Conservation (phyloP, 805 yeast genomes). For the Isabelozyma heimii region DNA sequence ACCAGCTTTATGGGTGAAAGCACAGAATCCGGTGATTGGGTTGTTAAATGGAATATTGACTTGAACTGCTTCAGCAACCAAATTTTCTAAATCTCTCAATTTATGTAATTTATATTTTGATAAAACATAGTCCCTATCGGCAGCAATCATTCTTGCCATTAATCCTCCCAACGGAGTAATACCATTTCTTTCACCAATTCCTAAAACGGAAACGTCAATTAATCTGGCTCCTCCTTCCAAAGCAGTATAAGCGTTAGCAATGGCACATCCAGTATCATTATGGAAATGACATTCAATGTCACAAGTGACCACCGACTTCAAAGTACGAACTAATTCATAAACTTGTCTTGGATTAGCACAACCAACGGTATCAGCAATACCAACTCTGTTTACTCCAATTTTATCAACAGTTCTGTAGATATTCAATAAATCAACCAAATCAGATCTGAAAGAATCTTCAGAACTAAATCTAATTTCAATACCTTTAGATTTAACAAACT, state of each 20-base stretch:
- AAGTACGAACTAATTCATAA: slow-evolving; percentile 90
- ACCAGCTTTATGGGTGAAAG: slow-evolving; percentile 99
- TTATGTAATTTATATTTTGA: slow-evolving; percentile 94
- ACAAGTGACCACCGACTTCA: slow-evolving; percentile 89
- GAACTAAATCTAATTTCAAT: slow-evolving; percentile 96
- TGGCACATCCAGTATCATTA: slow-evolving; percentile 98
- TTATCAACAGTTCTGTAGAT: slow-evolving; percentile 95
- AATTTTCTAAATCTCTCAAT: slow-evolving; percentile 90
- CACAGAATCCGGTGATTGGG: slow-evolving; percentile 99
- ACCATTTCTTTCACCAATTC: slow-evolving; percentile 99
- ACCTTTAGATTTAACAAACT: slow-evolving; percentile 94
- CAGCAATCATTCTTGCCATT: slow-evolving; percentile 99
- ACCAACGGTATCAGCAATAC: slow-evolving; percentile 99
- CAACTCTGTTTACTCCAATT: slow-evolving; percentile 97
- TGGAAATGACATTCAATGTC: slow-evolving; percentile 99
- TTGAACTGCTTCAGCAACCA: slow-evolving; percentile 96
- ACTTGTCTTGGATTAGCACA: slow-evolving; percentile 99
- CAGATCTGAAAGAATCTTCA: slow-evolving; percentile 97
- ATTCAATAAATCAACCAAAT: slow-evolving; percentile 89
- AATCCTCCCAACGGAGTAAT: slow-evolving; percentile 96
- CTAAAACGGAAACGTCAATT: slow-evolving; percentile 92
- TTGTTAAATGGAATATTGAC: slow-evolving; percentile 97
- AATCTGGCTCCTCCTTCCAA: slow-evolving; percentile 95
- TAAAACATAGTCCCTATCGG: slow-evolving; percentile 93
- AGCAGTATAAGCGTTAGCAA: slow-evolving; percentile 97